Base-by-base conservation (phyloP, 163 green algal species). In the Scenedesmus sp. region DNA sequence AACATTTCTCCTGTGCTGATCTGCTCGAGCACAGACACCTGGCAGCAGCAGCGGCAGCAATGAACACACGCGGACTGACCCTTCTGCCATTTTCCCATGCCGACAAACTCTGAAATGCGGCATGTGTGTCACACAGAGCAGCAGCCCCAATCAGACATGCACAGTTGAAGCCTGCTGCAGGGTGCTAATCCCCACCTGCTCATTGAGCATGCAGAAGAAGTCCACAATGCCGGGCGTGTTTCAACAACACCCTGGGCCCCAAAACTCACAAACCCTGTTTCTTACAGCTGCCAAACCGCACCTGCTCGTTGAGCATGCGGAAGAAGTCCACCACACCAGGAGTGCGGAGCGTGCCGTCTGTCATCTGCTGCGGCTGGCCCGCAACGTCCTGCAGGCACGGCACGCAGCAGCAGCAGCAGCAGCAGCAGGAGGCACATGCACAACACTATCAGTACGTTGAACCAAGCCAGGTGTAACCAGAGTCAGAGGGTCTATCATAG, bases 191-290 rank as follows among this genome's bases (percentile, higher is more conserved):
- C 70, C 20, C 46, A 97, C 90, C 94, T 99, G 95, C 89, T 99
- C 96, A 82, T 97, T 97, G 60, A 99, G 94, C 86, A 98, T 97
- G 55, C 97, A 94, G 95, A 99, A 99, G 91, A 99, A 97, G 88
- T 99, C 97, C 6, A 97, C 94, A 0, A 95, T 93, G 2, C 97
- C 97, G 6, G 97, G 96, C 0, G 97, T 98, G 62, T 20, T 23
- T 13, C 16, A 3, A 16, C 16, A 10, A 70, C 2, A 16, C 10
- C 62, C 12, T 70, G 2, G 2, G 18, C 62, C 9, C 62, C 10
- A 23, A 70, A 10, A 20, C 9, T 13, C 62, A 10, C 16, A 1
- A 20, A 70, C 9, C 3, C 62, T 70, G 62, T 13, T 70, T 10
- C 62, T 70, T 10, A 64, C 62, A 20, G 18, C 10, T 13, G 18